Conservation (phyloP, 129 eudicot genomes). For the Tanacetum coccineum region DNA sequence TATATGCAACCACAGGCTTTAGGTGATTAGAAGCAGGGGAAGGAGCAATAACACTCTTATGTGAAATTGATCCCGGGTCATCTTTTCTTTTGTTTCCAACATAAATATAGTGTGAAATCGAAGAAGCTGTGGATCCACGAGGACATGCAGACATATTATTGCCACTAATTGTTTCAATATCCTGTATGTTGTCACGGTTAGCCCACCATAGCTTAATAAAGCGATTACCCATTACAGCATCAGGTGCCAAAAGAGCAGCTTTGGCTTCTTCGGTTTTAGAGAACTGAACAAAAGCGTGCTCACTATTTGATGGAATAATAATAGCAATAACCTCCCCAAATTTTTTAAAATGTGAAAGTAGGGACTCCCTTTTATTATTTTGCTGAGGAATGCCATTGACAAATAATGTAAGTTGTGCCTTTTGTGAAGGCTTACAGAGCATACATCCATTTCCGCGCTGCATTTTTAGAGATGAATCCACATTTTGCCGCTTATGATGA, state of each 20-base stretch:
- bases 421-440: slow-evolving; percentile 56
- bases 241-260: slow-evolving; percentile 74
- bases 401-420: slow-evolving; percentile 74
- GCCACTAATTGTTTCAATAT: slow-evolving; percentile 37
- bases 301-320: slow-evolving; percentile 56
- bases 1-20: slow-evolving; percentile 35
- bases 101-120: slow-evolving; percentile 25
- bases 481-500: slow-evolving; percentile 4
- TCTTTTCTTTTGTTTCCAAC: slow-evolving; percentile 47
- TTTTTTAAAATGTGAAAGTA: slow-evolving; percentile 78
- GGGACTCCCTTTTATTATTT: slow-evolving; percentile 62
- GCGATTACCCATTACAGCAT: slow-evolving; percentile 92
- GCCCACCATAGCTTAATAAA: slow-evolving; percentile 92
- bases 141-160: slow-evolving; percentile 29
- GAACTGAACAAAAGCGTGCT: slow-evolving; percentile 88
- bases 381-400: slow-evolving; percentile 71
- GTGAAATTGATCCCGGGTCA: slow-evolving; percentile 28
- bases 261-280: slow-evolving; percentile 92
- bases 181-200: slow-evolving; percentile 63
- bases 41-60: slow-evolving; percentile 31
- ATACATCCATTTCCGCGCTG: slow-evolving; percentile 41
- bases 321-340: slow-evolving; percentile 81
- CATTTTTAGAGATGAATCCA: slow-evolving; percentile 36
- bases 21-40: slow-evolving; percentile 44
- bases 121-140: slow-evolving; percentile 15